Evolutionary conservation across 2,329 filamentous ascomycete genomes (phyloP), one percentile per base, ranked within the genome.

Genomic region (Cordyceps pruinosa): DNA sequence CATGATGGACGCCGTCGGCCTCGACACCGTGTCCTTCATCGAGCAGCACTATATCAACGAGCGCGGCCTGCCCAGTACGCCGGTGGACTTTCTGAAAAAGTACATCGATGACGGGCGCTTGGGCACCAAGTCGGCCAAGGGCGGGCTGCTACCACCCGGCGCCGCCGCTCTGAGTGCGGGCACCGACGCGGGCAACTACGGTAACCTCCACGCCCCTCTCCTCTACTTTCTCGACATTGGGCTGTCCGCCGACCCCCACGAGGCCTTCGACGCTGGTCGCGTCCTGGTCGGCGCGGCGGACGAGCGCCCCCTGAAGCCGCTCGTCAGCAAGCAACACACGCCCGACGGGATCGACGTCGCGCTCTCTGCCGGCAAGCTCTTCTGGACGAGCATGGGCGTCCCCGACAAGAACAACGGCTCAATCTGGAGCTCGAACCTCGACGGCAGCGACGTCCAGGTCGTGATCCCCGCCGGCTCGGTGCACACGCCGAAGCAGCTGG

Each of bases 1-100:
- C 15, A 56, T 73, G 63, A 79, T 80, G 77, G 75, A 79, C 58
- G 66, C 68, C 9, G 74, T 82, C 23, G 79, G 78, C 0, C 68
- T 82, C 1, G 79, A 83, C 54, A 82, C 77, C 0, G 77, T 82
- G 3, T 70, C 74, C 0, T 73, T 78, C 50, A 82, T 83, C 52
- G 79, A 83, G 59, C 61, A 74, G 28, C 75, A 82, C 59, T 82
- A 83, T 62, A 69, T 81, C 56, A 61, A 72, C 3, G 79, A 82
- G 62, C 74, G 79, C 4, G 70, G 72, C 1, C 67, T 81, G 0
- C 63, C 69, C 2, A 65, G 66, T 2, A 68, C 72, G 15, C 75
- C 76, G 0, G 69, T 79, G 13, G 68, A 78, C 56, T 82, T 69
- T 59, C 66, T 82, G 3, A 66, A 72, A 19, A 65, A 69, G 6